phyloP scores from a whole-genome alignment of 768 basidiomycete species.

The Tricholoma terreum region DNA sequence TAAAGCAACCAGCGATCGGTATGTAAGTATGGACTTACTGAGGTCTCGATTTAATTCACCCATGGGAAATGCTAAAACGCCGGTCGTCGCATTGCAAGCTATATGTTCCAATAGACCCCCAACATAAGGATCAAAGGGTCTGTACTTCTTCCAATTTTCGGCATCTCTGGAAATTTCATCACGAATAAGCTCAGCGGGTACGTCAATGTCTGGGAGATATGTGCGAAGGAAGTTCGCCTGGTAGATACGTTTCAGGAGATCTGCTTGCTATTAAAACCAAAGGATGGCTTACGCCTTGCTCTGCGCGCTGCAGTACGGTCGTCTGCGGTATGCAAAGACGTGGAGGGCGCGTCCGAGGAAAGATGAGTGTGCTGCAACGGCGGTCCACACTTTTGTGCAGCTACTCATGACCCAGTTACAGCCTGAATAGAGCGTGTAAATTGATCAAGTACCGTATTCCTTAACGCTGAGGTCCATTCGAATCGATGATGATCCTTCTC shows the following conservation, averaged over 20 bases:
- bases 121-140: slow-evolving; percentile 51
- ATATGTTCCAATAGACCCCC: slow-evolving; percentile 53
- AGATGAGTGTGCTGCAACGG: slow-evolving; percentile 40
- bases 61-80: slow-evolving; percentile 57
- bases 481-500: slow-evolving; percentile 40
- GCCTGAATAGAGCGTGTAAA: slow-evolving; percentile 11
- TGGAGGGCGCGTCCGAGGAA: slow-evolving; percentile 54
- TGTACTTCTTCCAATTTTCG: slow-evolving; percentile 28
- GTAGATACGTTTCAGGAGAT: background rate
- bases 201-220: slow-evolving; percentile 68
- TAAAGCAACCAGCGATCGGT: background rate
- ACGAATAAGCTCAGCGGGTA: slow-evolving; percentile 65
- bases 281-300: slow-evolving; percentile 58
- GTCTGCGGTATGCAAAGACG: slow-evolving; percentile 26
- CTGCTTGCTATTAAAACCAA: background rate
- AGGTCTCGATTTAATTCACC: slow-evolving; percentile 58
- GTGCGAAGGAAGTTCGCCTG: slow-evolving; percentile 74
- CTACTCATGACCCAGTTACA: background rate
- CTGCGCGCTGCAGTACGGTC: slow-evolving; percentile 48
- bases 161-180: slow-evolving; percentile 51
- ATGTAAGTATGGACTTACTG: slow-evolving; percentile 42
- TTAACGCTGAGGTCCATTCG: slow-evolving; percentile 49
- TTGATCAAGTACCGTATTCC: slow-evolving; percentile 24
- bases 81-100: slow-evolving; percentile 16
- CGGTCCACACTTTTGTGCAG: background rate